phyloP scores from a whole-genome alignment of 176 grass and related monocot genomes.

The Oryza glumipatula region DNA sequence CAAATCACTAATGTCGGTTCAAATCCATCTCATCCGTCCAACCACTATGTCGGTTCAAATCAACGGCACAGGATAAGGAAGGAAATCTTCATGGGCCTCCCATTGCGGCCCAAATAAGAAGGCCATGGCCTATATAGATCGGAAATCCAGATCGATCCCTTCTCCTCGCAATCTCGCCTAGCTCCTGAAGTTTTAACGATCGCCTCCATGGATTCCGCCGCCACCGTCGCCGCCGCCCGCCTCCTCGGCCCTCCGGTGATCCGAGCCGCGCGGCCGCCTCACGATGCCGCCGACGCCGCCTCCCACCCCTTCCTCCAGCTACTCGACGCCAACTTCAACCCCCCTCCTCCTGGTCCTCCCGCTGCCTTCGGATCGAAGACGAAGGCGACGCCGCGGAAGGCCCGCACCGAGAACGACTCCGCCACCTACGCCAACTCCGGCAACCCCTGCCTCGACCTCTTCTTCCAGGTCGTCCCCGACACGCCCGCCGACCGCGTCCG shows the following conservation, averaged over 20 bases:
- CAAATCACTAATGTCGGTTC: no score
- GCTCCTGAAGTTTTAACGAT: no score
- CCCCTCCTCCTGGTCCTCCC: neutral
- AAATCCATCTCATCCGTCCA: no score
- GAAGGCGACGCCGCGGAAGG: conserved; percentile 3
- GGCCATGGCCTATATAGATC: no score
- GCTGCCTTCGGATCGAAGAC: neutral
- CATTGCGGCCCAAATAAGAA: no score
- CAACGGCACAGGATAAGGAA: no score
- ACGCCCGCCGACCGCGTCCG: conserved; percentile 18
- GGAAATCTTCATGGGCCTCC: no score
- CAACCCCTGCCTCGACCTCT: conserved; percentile 69
- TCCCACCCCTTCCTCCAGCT: conserved; percentile 45
- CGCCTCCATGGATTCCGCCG: neutral
- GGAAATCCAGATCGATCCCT: neutral
- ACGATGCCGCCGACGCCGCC: neutral
- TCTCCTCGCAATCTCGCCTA: no score
- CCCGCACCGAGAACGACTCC: conserved; percentile 46
- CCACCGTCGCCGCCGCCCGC: neutral
- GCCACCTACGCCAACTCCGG: conserved; percentile 57
- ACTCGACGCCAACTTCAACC: conserved; percentile 52
- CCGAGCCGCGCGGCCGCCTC: conserved; percentile 8
- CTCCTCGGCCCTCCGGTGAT: conserved; percentile 40
- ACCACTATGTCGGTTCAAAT: no score
- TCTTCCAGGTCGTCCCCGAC: conserved; percentile 67